Percentiles rank a stretch among this genome's conserved stretches.
These are phyloP conservation scores for Gentiana macrophylla DNA, from an alignment of 257 asterid species.

Conservation along the genomic window DNA sequence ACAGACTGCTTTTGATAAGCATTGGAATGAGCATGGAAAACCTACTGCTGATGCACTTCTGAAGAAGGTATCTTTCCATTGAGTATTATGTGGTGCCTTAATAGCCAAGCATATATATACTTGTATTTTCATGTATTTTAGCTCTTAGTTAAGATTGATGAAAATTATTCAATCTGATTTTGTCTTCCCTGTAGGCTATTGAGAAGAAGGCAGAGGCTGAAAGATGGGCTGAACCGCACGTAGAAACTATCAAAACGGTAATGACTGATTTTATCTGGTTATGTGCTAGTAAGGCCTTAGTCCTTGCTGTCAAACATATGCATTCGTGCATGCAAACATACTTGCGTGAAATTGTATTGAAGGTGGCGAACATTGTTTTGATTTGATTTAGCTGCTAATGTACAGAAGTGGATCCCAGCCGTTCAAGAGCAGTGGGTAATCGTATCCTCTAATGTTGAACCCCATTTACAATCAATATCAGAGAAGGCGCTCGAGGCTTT, in stretches of 20 bases:
- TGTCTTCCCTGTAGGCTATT: slow-evolving; percentile 35
- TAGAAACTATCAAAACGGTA: slow-evolving; percentile 67
- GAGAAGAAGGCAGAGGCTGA: slow-evolving; percentile 75
- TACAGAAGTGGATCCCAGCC: slow-evolving; percentile 76
- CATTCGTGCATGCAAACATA: background rate
- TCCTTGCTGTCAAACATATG: background rate
- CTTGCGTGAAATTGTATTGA: background rate
- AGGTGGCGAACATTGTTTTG: background rate
- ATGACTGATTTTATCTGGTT: slow-evolving; percentile 16
- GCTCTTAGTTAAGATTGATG: background rate
- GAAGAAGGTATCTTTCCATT: slow-evolving; percentile 38
- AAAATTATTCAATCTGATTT: background rate
- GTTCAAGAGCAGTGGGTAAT: slow-evolving; percentile 70
- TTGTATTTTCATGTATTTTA: background rate
- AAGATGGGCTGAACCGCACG: slow-evolving; percentile 84
- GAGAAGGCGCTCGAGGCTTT: slow-evolving; percentile 53
- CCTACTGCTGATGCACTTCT: slow-evolving; percentile 55
- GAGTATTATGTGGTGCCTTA: background rate
- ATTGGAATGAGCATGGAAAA: slow-evolving; percentile 72
- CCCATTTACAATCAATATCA: slow-evolving; percentile 52
- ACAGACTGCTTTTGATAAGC: slow-evolving; percentile 56
- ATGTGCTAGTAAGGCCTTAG: too few relatives aligned
- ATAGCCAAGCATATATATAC: too few relatives aligned
- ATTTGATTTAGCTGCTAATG: slow-evolving; percentile 12
- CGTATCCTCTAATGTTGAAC: slow-evolving; percentile 46